Conservation (phyloP, 768 basidiomycete species). For the Tricholoma flavovirens region DNA sequence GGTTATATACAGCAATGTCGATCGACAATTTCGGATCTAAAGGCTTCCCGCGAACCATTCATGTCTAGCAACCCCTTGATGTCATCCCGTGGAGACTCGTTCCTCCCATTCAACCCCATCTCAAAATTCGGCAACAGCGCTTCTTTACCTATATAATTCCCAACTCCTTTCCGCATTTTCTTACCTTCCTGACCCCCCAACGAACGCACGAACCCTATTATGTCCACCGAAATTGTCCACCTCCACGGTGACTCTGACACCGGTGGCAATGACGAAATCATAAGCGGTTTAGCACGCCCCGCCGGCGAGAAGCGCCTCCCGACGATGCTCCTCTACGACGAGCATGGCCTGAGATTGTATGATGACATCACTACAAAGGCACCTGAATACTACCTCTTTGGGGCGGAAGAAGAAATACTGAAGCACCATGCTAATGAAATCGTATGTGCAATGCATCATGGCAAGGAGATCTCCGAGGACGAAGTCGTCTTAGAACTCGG, state of each 20-base stretch:
- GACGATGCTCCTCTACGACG: slow-evolving; percentile 82
- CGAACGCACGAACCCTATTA: slow-evolving; percentile 15
- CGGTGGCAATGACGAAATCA: slow-evolving; percentile 35
- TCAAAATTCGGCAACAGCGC: neutral
- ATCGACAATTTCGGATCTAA: too few relatives aligned
- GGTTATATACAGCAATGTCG: too few relatives aligned
- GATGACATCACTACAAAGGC: slow-evolving; percentile 77
- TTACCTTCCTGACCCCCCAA: neutral
- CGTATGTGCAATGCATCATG: slow-evolving; percentile 60
- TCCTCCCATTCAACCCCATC: neutral
- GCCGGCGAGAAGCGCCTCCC: slow-evolving; percentile 60
- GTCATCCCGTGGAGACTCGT: slow-evolving; percentile 4
- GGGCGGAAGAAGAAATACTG: slow-evolving; percentile 83
- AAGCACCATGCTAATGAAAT: slow-evolving; percentile 70
- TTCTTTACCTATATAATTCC: slow-evolving; percentile 5
- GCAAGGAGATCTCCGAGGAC: slow-evolving; percentile 29
- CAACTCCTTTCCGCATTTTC: neutral
- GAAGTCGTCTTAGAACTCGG: slow-evolving; percentile 85
- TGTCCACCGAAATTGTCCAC: slow-evolving; percentile 47
- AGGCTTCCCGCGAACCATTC: neutral
- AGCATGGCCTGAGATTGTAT: slow-evolving; percentile 79
- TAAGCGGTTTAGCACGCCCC: slow-evolving; percentile 51
- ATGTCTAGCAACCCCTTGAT: slow-evolving; percentile 8
- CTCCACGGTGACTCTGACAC: slow-evolving; percentile 37
- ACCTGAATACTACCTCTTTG: slow-evolving; percentile 86